Evolutionary conservation across 1,284 basidiomycete genomes (phyloP).

Genomic region (Melanopsichium pennsylvanicum): DNA sequence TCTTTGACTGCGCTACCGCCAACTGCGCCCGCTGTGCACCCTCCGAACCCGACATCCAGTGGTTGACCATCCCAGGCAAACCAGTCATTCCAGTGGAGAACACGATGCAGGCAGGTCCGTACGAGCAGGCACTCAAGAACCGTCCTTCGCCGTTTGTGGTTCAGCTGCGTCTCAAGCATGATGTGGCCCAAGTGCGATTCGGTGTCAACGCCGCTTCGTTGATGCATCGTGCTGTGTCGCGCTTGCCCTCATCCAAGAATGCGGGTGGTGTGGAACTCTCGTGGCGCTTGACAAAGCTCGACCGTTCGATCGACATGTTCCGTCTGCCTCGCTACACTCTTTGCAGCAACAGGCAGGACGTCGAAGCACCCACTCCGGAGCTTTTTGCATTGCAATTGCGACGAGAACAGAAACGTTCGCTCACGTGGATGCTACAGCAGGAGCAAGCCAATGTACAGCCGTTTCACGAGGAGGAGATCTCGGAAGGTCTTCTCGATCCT

Average conservation of each 20-base stretch:
- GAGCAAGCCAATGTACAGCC: slow-evolving; percentile 71
- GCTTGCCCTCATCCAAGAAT: slow-evolving; percentile 72
- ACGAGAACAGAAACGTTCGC: slow-evolving; percentile 84
- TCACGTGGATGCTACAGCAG: slow-evolving; percentile 89
- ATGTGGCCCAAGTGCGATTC: slow-evolving; percentile 76
- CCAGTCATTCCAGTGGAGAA: slow-evolving; percentile 51
- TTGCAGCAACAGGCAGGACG: slow-evolving; percentile 79
- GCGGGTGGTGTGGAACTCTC: slow-evolving; percentile 68
- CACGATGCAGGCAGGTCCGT: slow-evolving; percentile 52
- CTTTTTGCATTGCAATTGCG: slow-evolving; percentile 75
- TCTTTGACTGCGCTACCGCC: slow-evolving; percentile 48
- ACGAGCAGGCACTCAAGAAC: slow-evolving; percentile 76
- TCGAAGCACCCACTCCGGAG: slow-evolving; percentile 78
- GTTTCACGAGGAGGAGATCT: slow-evolving; percentile 92
- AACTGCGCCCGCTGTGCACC: slow-evolving; percentile 81
- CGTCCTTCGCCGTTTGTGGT: slow-evolving; percentile 87
- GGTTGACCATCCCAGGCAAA: slow-evolving; percentile 68
- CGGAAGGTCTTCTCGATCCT: slow-evolving; percentile 83
- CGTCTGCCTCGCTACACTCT: slow-evolving; percentile 72
- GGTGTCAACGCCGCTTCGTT: slow-evolving; percentile 87
- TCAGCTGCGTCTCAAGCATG: slow-evolving; percentile 78
- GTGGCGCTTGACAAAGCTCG: slow-evolving; percentile 83
- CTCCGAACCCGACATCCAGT: slow-evolving; percentile 76
- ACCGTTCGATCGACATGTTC: slow-evolving; percentile 70
- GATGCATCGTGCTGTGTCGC: slow-evolving; percentile 83